Conservation (phyloP, 2,329 filamentous ascomycete species). For the Trichoderma simmonsii region DNA sequence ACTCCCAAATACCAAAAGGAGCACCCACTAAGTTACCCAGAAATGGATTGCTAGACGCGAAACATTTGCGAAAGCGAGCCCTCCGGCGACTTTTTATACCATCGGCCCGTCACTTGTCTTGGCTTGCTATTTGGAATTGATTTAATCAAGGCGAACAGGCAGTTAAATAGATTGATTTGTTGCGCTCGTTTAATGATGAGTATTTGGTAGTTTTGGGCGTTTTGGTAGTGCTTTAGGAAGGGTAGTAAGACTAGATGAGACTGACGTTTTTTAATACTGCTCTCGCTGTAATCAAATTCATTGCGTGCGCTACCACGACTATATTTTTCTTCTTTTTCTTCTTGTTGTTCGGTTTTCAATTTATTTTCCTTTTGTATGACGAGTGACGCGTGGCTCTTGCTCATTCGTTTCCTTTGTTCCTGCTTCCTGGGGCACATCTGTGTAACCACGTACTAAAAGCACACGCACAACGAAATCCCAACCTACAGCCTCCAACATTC, state of each 20-base stretch:
- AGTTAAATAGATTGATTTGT: not conserved
- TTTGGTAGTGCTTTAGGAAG: not conserved
- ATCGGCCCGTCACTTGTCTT: not conserved
- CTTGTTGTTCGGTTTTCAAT: not conserved
- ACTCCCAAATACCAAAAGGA: not conserved
- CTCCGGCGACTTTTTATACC: slow-evolving; percentile 20
- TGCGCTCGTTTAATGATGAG: not conserved
- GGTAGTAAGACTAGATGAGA: not conserved
- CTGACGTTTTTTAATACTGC: not conserved
- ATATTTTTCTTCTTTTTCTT: not conserved
- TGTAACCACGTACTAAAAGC: not conserved
- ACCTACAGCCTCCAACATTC: not conserved
- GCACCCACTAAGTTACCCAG: not conserved
- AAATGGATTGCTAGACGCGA: slow-evolving; percentile 1
- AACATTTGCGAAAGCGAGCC: not conserved
- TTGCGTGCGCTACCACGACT: not conserved
- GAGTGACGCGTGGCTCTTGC: not conserved
- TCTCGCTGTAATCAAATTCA: not conserved
- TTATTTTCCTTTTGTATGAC: not conserved
- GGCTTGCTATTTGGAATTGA: not conserved
- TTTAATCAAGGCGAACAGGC: not conserved
- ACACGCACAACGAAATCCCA: not conserved
- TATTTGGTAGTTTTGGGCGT: not conserved
- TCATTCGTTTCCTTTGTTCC: not conserved
- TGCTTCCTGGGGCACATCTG: not conserved